Base-by-base conservation (phyloP, 176 grass and related monocot species). In the Aechmea fasciata region DNA sequence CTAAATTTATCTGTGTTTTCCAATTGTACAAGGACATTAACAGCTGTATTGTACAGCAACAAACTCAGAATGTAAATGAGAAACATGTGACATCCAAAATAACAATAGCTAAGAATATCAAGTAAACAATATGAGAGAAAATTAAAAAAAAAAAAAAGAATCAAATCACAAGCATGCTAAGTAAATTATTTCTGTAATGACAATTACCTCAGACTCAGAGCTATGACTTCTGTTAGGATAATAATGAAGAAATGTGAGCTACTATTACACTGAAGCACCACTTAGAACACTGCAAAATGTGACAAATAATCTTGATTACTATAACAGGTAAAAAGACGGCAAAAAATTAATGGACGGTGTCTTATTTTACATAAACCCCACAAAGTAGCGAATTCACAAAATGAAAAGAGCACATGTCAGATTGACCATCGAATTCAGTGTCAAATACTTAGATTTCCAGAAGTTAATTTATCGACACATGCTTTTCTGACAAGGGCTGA, bases 191-290 rank as follows among this genome's bases (percentile, higher is more conserved):
- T 41, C 5, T 10, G 18, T 49, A 20, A 68, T 69, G 1, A 48
- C 5, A 49, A 33, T 48, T n/a, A 57, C 63, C 48, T 73, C 24
- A 50, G 49, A 10, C 49, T 20, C 9, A 13, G 48, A 41, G 11
- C 12, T 10, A 8, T 28, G 49, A 47, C 33, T 25, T 17, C 33
- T 66, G 22, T 52, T 20, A 65, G 12, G n/a, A 13, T 29, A 79
- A 71, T 66, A 69, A 69, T 65, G 13, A 54, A 75, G 23, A 67
- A 53, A 66, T 75, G 33, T 41, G 72, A 66, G 53, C 66, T 65
- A 18, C 14, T 12, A 48, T 11, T 23, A 28, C 73, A 61, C 11
- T 47, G 53, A 48, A 71, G 20, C 53, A 73, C 51, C 68, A 41
- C 28, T 22, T 14, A 65, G 11, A 17, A 14, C 50, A 50, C 78